Conservation (phyloP, 2,329 filamentous ascomycete species). For the Fusarium falciforme region DNA sequence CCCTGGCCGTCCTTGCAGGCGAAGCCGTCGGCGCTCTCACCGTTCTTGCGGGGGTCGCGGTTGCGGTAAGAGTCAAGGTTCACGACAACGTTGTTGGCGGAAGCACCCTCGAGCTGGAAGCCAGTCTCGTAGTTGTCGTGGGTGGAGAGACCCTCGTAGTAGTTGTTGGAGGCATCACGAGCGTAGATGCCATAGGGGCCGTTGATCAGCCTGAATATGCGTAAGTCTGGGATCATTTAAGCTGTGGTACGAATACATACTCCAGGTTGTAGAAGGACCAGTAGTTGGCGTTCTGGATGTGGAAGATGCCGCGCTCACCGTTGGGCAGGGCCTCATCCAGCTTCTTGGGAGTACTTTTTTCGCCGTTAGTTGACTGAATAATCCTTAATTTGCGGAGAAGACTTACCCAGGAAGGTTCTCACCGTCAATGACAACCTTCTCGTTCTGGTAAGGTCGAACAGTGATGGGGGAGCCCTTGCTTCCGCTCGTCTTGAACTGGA, state of each 20-base stretch:
- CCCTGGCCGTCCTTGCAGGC: conserved; percentile 60
- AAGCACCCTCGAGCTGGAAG: conserved; percentile 50
- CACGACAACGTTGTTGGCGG: conserved; percentile 53
- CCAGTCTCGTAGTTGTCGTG: conserved; percentile 54
- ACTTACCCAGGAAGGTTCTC: conserved; percentile 47
- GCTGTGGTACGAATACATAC: conserved; percentile 26
- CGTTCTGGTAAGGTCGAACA: conserved; percentile 54
- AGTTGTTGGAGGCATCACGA: conserved; percentile 51
- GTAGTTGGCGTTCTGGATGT: conserved; percentile 57
- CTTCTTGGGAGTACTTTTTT: conserved; percentile 54
- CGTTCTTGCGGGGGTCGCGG: conserved; percentile 62
- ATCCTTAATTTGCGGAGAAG: fast-evolving
- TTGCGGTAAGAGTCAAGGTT: conserved; percentile 58
- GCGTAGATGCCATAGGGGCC: conserved; percentile 53
- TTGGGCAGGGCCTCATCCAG: conserved; percentile 54
- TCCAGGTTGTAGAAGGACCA: conserved; percentile 56
- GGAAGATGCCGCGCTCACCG: conserved; percentile 58
- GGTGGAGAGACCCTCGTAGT: conserved; percentile 50
- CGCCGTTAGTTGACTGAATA: conserved; percentile 22
- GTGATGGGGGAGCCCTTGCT: conserved; percentile 54
- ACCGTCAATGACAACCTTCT: conserved; percentile 60
- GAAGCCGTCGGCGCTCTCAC: conserved; percentile 62
- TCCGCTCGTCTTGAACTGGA: conserved; percentile 59
- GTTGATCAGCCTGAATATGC: conserved; percentile 44
- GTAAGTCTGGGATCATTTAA: not conserved